phyloP scores from a whole-genome alignment of 176 grass and related monocot genomes.

The Tuctoria greenei region DNA sequence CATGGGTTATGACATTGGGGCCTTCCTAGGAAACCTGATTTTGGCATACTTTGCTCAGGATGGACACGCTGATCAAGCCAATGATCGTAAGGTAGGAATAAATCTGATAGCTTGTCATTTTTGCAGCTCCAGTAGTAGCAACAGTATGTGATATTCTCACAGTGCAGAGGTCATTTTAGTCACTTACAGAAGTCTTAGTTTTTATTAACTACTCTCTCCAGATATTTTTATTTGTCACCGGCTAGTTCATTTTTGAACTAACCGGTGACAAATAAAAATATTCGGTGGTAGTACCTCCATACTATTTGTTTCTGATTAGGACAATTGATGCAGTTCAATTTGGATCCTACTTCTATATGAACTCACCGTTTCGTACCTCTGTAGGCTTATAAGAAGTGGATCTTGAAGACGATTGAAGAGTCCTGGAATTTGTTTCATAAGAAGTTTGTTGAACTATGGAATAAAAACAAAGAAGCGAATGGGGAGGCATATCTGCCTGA shows the following conservation, averaged over 20 bases:
- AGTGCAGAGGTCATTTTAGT: background rate
- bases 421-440: slow-evolving; percentile 71
- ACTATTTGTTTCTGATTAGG: background rate
- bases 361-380: background rate
- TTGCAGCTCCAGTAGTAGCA: background rate
- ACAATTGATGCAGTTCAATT: background rate
- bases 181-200: slow-evolving; percentile 4
- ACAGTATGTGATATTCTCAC: background rate
- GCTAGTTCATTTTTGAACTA: too few relatives aligned
- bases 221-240: too few relatives aligned
- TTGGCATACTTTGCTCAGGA: slow-evolving; percentile 91
- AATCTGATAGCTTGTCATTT: slow-evolving; percentile 2
- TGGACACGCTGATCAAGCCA: slow-evolving; percentile 69
- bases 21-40: slow-evolving; percentile 90
- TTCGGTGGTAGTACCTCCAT: too few relatives aligned
- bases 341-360: background rate
- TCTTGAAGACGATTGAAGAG: slow-evolving; percentile 64
- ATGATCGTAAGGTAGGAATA: slow-evolving; percentile 70
- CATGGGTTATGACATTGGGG: slow-evolving; percentile 96
- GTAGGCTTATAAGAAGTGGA: slow-evolving; percentile 77
- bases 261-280: too few relatives aligned
- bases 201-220: background rate
- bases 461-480: slow-evolving; percentile 72
- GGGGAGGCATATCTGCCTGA: slow-evolving; percentile 70
- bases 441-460: slow-evolving; percentile 79